Base-by-base conservation (phyloP, 257 asterid genomes). In the Capsicum baccatum region DNA sequence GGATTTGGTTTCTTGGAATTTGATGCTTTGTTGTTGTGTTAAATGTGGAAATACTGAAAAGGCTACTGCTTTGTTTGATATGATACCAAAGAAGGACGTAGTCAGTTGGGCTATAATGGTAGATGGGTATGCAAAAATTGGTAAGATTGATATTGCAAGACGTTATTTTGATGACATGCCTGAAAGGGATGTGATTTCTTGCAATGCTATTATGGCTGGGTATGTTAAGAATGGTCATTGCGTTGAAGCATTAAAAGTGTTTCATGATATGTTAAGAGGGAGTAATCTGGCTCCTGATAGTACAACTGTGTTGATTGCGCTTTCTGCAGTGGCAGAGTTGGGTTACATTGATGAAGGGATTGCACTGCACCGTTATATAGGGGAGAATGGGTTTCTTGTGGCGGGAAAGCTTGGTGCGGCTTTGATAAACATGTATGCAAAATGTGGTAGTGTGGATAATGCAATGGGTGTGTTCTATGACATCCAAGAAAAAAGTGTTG, bases 181-280 rank as follows among this genome's bases (percentile, higher is more conserved):
- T 26, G 89, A 42, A 59, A 92, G 97, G 85, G 98, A 95, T 84
- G 98, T 92, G 83, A 79, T 95, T 84, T 95, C 97, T 74, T 94
- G 98, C 91, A 95, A 95, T 50, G 91, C 97, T 1, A 91, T 95
- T 97, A 95, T 94, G 98, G 92, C 93, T 78, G 98, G 98, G 48
- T 95, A 94, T 42, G 89, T 90, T 62, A 90, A 88, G 57, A 94
- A 92, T 48, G 95, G 92, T 5, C 85, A 81, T 50, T 89, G 85
- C 80, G 64, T 81, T 9, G 99, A 95, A 88, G 94, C 97, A 6
- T 54, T 95, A 58, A 88, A 90, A 85, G 91, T 95, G 83, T 94
- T 90, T 42, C 91, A 88, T 74, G 94, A 93, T 74, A 90, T 92
- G 95, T 78, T 90, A 60, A 83, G 83, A 50, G 60, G 58, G 47